Percentiles rank a stretch among this genome's conserved stretches.
Conservation (phyloP, 768 basidiomycete species). For the Boletus edulis region DNA sequence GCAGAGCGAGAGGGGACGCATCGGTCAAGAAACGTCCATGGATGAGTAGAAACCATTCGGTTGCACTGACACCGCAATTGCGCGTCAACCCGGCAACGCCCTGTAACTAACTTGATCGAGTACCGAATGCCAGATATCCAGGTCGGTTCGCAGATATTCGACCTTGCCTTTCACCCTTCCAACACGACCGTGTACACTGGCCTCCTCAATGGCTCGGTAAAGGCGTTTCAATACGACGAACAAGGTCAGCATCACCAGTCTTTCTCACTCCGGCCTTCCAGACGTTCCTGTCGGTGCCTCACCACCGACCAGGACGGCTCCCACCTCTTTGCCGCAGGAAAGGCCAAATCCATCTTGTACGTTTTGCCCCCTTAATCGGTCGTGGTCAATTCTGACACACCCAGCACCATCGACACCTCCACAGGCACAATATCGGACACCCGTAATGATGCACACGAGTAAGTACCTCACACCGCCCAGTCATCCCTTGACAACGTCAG, state of each 20-base stretch:
- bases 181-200: constrained; percentile 69
- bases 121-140: constrained; percentile 54
- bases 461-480: constrained; percentile 31
- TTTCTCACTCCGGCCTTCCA: constrained; percentile 73
- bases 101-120: no score
- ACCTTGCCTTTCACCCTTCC: constrained; percentile 83
- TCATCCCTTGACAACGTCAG: constrained; percentile 32
- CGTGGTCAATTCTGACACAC: constrained; percentile 13
- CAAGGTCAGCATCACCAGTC: constrained; percentile 53
- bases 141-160: constrained; percentile 80
- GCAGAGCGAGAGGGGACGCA: constrained; percentile 32
- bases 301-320: constrained; percentile 65
- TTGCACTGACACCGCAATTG: neutral
- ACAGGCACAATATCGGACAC: constrained; percentile 52
- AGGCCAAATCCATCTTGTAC: constrained; percentile 76
- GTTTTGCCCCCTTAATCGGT: constrained; percentile 28
- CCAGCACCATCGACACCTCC: constrained; percentile 64
- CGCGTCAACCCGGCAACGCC: neutral
- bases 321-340: constrained; percentile 75
- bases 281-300: constrained; percentile 79
- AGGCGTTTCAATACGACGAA: constrained; percentile 77
- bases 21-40: constrained; percentile 33
- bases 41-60: constrained; percentile 4
- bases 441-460: constrained; percentile 64
- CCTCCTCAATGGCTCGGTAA: constrained; percentile 80